A percentile compares a stretch with the other conserved stretches of the same genome.
phyloP scores from a whole-genome alignment of 257 asterid genomes.

The Nicotiana undulata region DNA sequence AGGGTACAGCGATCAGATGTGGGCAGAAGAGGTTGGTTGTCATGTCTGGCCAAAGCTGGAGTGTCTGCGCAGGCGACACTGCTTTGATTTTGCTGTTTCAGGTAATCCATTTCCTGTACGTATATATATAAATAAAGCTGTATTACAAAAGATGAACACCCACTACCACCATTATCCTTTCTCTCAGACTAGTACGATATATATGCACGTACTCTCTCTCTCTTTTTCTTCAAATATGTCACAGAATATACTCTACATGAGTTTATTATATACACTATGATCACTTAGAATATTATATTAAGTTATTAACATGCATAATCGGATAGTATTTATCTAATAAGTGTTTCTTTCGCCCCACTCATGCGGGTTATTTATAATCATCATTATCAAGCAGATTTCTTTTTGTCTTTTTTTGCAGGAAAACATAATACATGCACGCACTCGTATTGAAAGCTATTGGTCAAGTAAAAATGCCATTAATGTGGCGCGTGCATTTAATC shows the following conservation, averaged over 20 bases:
- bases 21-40: not conserved
- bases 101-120: constrained; percentile 22
- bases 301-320: not conserved
- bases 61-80: constrained; percentile 11
- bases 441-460: constrained; percentile 7
- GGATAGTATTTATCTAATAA: not conserved
- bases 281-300: not conserved
- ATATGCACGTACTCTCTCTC: not conserved
- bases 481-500: constrained; percentile 5
- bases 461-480: not conserved
- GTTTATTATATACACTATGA: not conserved
- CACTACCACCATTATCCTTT: not conserved
- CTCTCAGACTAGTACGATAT: not conserved
- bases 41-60: constrained; percentile 21
- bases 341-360: not conserved
- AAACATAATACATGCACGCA: not conserved
- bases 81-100: constrained; percentile 5
- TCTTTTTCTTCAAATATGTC: not conserved
- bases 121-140: not conserved
- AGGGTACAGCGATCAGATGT: constrained; percentile 10
- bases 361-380: constrained; percentile 13
- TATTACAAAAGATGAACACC: not conserved
- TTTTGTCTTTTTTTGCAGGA: constrained; percentile 1
- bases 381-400: constrained; percentile 8
- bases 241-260: not conserved